Conservation (phyloP, 306 rosid species). For the Sindora glabra region DNA sequence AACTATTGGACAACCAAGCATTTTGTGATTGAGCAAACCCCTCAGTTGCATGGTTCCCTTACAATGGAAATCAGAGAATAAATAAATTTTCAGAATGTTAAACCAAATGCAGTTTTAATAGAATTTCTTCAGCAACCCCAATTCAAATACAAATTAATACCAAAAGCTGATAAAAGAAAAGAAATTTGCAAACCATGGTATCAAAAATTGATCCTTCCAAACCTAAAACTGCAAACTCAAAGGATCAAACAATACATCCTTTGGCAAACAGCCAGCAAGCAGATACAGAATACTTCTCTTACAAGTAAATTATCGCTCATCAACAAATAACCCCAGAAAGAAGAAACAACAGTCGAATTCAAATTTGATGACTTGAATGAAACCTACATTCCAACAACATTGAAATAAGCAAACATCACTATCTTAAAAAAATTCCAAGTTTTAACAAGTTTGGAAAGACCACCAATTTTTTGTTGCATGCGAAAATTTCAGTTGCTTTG, state of each 20-base stretch:
- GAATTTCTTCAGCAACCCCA: no score
- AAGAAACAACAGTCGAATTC: no score
- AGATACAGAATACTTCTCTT: slow-evolving; percentile 14
- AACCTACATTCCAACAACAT: neutral
- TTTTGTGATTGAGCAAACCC: no score
- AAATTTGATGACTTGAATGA: no score
- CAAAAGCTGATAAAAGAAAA: no score
- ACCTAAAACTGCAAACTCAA: no score
- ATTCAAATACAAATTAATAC: no score
- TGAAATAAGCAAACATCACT: neutral
- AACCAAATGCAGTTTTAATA: neutral
- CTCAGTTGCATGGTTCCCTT: neutral
- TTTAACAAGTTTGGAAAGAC: neutral
- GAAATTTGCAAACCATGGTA: no score
- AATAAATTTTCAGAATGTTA: neutral
- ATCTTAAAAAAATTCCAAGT: neutral
- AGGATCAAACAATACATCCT: no score
- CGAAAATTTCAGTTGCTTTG: slow-evolving; percentile 17
- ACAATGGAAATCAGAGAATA: slow-evolving; percentile 4
- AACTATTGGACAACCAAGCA: no score
- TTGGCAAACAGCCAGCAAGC: neutral
- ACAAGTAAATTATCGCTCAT: neutral
- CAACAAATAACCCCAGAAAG: no score
- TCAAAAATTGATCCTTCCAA: no score
- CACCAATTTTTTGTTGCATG: slow-evolving; percentile 8